phyloP scores from a whole-genome alignment of 345 rosid genomes.

The Eucalyptus curtisii region DNA sequence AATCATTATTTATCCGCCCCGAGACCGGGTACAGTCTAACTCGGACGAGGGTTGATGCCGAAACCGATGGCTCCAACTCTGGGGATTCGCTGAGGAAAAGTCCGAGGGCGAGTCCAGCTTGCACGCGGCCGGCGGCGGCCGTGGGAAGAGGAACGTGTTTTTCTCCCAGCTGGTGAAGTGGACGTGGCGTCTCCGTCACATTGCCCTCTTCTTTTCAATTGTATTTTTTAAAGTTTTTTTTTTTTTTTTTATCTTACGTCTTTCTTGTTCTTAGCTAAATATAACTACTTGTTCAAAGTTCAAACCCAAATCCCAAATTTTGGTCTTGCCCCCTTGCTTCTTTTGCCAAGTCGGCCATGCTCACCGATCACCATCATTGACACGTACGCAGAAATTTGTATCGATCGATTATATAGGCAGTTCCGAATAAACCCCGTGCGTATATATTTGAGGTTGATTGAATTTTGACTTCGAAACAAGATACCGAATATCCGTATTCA shows the following conservation, averaged over 20 bases:
- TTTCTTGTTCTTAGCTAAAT: background rate
- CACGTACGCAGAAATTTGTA: background rate
- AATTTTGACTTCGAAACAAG: background rate
- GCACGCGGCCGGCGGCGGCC: background rate
- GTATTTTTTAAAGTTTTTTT: too few relatives aligned
- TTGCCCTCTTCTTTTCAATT: background rate
- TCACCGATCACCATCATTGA: background rate
- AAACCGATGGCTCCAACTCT: background rate
- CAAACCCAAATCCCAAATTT: background rate
- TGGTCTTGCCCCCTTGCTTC: background rate
- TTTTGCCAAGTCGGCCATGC: background rate
- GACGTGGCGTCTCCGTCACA: background rate
- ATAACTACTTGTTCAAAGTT: background rate
- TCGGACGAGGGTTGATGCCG: background rate
- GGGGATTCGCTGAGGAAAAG: background rate
- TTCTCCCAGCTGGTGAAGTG: background rate
- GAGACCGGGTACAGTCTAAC: background rate
- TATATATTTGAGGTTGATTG: background rate
- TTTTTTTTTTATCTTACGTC: background rate
- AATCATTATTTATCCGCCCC: background rate
- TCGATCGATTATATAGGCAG: accelerated
- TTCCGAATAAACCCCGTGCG: background rate
- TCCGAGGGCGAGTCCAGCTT: background rate
- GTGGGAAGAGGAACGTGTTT: background rate
- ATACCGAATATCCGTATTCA: background rate